Evolutionary conservation across 1,284 basidiomycete genomes (phyloP), one percentile per base, ranked within the genome.

Genomic region (Pholiota adiposa): DNA sequence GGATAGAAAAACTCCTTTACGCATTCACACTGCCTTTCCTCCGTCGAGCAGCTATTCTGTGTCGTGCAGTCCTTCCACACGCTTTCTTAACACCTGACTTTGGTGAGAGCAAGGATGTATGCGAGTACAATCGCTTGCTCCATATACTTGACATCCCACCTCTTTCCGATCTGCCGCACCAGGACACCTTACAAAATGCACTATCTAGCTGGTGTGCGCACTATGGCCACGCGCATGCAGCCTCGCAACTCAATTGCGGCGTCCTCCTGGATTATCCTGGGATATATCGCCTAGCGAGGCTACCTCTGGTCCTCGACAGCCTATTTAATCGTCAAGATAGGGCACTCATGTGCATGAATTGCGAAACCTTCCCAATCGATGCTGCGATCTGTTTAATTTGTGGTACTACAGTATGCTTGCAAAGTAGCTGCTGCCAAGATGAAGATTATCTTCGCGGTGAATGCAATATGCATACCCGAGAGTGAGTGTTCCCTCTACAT

Each of bases 351-450:
- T 99, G 97, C 73, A 75, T 77, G 40, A 83, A 86, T 36, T 99
- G 97, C 74, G 82, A 85, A 49, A 92, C 88, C 0, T 85, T 92
- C 6, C 96, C 97, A 0, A 78, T 83, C 4, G 94, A 94, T 68
- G 93, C 94, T 7, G 97, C 96, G 0, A 86, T 99, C 3, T 99
- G 97, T 73, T 75, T 98, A 61, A 82, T 96, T 53, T 99, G 97
- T 68, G 97, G 97, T 1, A 82, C 88, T 46, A 86, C 92, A 16
- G 88, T 94, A 7, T 99, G 97, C 72, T 86, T 96, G 77, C 93
- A 96, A 71, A 93, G 93, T 65, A 92, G 96, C 68, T 99, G 97
- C 71, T 99, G 97, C 73, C 83, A 84, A 66, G 93, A 96, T 67
- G 69, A 78, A 23, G 90, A 94, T 43, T 74, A 79, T 49, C 79